Conservation (phyloP, 352 stramenopile genomes). For the Globisporangium barbulae region DNA sequence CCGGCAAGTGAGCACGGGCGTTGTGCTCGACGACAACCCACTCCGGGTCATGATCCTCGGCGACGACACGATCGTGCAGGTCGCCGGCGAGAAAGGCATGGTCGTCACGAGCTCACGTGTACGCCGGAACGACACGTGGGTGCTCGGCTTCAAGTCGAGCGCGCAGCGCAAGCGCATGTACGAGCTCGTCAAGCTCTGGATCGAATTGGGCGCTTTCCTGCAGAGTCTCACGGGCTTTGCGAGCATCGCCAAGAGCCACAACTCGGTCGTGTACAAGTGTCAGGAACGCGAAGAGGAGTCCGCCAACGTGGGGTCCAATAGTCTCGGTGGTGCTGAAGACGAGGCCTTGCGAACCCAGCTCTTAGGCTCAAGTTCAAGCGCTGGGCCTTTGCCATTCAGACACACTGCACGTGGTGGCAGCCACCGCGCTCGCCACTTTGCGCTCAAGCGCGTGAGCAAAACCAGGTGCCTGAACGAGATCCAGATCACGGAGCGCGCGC, state of each 20-base stretch:
- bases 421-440: conserved; percentile 21
- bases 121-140: conserved; percentile 51
- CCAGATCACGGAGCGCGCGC: conserved; percentile 39
- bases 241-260: conserved; percentile 45
- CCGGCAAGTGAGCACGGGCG: conserved; percentile 22
- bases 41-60: conserved; percentile 55
- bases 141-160: conserved; percentile 41
- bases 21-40: conserved; percentile 34
- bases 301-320: too few relatives aligned
- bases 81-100: conserved; percentile 41
- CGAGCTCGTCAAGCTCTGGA: conserved; percentile 52
- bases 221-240: conserved; percentile 43
- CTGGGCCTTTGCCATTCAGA: neutral
- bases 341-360: neutral
- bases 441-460: conserved; percentile 49
- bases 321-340: neutral
- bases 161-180: conserved; percentile 42
- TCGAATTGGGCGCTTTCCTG: conserved; percentile 49
- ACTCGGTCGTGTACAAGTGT: conserved; percentile 56
- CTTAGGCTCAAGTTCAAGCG: neutral
- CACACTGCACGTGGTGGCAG: neutral
- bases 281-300: conserved; percentile 24
- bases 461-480: conserved; percentile 35
- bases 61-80: conserved; percentile 38
- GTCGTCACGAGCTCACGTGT: conserved; percentile 51